These are phyloP conservation scores for Saccharomyces hybrid DNA, from an alignment of 1,139 yeast genomes.

Conservation along the genomic window DNA sequence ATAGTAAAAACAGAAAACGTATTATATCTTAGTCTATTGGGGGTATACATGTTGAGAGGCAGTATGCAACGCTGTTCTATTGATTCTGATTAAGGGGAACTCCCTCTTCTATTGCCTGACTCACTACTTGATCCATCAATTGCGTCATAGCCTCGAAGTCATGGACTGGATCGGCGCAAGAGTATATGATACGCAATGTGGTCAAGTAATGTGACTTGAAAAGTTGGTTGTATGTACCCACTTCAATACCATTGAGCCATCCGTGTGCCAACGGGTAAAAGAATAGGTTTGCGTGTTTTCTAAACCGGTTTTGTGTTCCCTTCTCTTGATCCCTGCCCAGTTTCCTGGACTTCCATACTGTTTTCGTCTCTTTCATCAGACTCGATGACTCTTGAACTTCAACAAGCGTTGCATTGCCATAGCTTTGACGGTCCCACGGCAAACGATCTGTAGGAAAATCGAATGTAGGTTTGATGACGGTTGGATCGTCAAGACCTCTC, in stretches of 20 bases:
- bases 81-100: constrained; percentile 8
- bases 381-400: constrained; percentile 8
- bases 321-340: constrained; percentile 15
- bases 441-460: constrained; percentile 33
- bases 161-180: constrained; percentile 33
- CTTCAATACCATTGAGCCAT: constrained; percentile 34
- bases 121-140: constrained; percentile 20
- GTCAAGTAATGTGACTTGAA: constrained; percentile 34
- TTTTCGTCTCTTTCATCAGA: constrained; percentile 13
- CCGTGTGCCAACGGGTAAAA: constrained; percentile 36
- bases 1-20: background rate
- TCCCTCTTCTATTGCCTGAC: constrained; percentile 18
- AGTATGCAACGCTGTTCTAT: background rate
- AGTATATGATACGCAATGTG: constrained; percentile 30
- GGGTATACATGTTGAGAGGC: background rate
- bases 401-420: constrained; percentile 4
- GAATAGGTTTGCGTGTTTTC: constrained; percentile 29
- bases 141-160: constrained; percentile 33
- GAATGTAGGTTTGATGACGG: constrained; percentile 32
- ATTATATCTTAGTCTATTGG: background rate
- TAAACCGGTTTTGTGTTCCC: constrained; percentile 25
- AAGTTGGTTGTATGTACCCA: constrained; percentile 33
- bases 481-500: constrained; percentile 48
- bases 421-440: constrained; percentile 23
- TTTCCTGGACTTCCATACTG: constrained; percentile 32